Conservation (phyloP, 768 basidiomycete genomes). For the Phlebiopsis gigantea region DNA sequence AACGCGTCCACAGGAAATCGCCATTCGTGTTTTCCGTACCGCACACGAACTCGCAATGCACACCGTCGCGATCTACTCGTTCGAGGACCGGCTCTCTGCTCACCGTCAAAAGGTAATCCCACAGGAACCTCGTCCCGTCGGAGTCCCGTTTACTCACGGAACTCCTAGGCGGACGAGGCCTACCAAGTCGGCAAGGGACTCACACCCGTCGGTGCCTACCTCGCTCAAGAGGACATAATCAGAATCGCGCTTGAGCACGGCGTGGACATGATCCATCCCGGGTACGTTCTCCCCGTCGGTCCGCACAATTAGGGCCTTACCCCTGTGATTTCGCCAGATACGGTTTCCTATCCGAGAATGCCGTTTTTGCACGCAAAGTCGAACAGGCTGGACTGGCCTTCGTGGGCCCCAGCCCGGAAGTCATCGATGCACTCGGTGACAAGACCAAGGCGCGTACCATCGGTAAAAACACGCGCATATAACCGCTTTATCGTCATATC, state of each 20-base stretch:
- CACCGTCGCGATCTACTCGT: conserved; percentile 97
- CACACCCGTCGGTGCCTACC: conserved; percentile 94
- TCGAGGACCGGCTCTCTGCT: conserved; percentile 92
- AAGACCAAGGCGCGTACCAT: conserved; percentile 96
- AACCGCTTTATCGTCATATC: conserved; percentile 1
- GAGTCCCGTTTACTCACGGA: not conserved
- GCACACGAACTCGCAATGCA: conserved; percentile 99
- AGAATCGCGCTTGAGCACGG: conserved; percentile 94
- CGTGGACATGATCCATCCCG: conserved; percentile 99
- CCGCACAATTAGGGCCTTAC: not conserved
- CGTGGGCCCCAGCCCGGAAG: conserved; percentile 92
- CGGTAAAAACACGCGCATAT: conserved; percentile 38
- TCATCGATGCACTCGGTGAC: conserved; percentile 96
- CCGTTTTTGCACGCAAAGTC: conserved; percentile 94
- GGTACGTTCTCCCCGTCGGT: conserved; percentile 40
- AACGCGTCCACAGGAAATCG: conserved; percentile 73
- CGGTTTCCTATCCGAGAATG: conserved; percentile 97
- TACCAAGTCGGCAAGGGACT: conserved; percentile 97
- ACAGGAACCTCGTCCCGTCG: conserved; percentile 1
- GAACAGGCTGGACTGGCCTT: conserved; percentile 97
- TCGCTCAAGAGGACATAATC: conserved; percentile 97
- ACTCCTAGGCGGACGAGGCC: conserved; percentile 85
- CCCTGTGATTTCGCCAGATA: conserved; percentile 48
- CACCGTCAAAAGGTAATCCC: conserved; percentile 90
- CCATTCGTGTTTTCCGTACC: conserved; percentile 96